These are phyloP conservation scores for Citrus unshiu DNA, from an alignment of 345 rosid species.

Conservation along the genomic window DNA sequence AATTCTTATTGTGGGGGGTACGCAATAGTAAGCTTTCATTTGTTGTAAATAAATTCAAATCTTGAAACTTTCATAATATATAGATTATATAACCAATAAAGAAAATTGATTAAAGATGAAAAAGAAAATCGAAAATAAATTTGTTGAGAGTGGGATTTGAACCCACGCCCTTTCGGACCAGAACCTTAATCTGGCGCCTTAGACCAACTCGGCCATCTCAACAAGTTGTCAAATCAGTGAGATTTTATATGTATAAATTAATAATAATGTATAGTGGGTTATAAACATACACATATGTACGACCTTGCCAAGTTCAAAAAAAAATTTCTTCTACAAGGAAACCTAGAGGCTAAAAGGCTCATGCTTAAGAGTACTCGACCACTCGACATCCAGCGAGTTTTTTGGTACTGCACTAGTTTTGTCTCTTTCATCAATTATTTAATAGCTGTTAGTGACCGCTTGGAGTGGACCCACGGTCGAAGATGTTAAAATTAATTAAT, in stretches of 20 bases:
- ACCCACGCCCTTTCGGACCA: conserved; percentile 99
- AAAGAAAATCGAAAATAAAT: not conserved
- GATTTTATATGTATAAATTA: fast-evolving
- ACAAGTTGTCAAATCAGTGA: not conserved
- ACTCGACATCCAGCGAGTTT: not conserved
- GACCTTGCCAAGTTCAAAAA: not conserved
- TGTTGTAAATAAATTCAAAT: no score
- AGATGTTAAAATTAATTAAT: not conserved
- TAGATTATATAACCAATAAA: no score
- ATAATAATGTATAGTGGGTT: no score
- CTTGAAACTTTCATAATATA: no score
- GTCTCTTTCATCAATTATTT: not conserved
- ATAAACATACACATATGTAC: no score
- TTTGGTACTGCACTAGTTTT: not conserved
- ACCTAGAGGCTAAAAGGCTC: not conserved
- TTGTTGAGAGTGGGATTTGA: conserved; percentile 42
- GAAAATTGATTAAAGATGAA: no score
- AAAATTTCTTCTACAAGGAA: not conserved
- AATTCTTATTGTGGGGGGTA: no score
- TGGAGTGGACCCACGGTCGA: not conserved
- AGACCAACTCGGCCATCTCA: conserved; percentile 99
- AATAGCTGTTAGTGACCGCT: not conserved
- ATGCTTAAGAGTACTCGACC: not conserved
- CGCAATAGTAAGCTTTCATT: no score
- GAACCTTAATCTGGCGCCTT: conserved; percentile 99